A percentile compares a stretch with the other conserved stretches of the same genome.
These are phyloP conservation scores for Aspergillus conjunctus DNA, from an alignment of 495 filamentous ascomycete genomes.

Conservation along the genomic window DNA sequence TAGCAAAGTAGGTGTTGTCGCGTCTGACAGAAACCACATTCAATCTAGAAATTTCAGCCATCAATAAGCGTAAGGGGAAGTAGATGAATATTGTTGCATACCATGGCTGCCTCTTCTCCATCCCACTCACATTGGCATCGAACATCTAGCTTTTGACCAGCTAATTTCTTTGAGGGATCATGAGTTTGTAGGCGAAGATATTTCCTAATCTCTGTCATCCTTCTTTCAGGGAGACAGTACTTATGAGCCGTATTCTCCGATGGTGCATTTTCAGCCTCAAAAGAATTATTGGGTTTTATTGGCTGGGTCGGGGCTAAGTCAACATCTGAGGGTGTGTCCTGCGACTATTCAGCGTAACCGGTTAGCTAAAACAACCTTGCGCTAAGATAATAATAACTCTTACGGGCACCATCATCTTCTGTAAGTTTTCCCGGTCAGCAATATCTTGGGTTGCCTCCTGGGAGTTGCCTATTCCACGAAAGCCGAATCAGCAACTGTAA, in stretches of 20 bases:
- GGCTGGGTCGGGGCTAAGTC: slow-evolving; percentile 31
- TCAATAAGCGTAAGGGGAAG: not conserved
- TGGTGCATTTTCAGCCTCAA: slow-evolving; percentile 1
- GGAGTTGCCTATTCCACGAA: slow-evolving; percentile 4
- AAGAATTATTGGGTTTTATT: slow-evolving; percentile 3
- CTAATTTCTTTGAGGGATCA: not conserved
- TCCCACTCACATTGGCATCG: slow-evolving; percentile 47
- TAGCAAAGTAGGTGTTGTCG: slow-evolving; percentile 55
- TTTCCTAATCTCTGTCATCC: slow-evolving; percentile 20
- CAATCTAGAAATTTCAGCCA: slow-evolving; percentile 34
- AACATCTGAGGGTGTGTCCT: slow-evolving; percentile 21
- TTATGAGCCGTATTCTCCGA: not conserved
- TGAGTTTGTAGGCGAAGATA: slow-evolving; percentile 5
- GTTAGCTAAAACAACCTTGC: not conserved
- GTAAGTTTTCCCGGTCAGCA: slow-evolving; percentile 26
- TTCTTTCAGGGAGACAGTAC: slow-evolving; percentile 15
- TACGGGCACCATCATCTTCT: slow-evolving; percentile 34
- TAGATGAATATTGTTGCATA: slow-evolving; percentile 20
- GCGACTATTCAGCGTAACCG: slow-evolving; percentile 15
- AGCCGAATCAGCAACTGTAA: not conserved
- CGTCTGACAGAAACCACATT: slow-evolving; percentile 49
- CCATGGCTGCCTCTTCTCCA: slow-evolving; percentile 46
- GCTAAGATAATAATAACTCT: slow-evolving; percentile 4
- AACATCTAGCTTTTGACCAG: slow-evolving; percentile 23
- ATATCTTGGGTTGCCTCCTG: slow-evolving; percentile 30